Base-by-base conservation (phyloP, 225 moss, liverwort and hornwort genomes). In the Bryoerythrophyllum caledonicum region DNA sequence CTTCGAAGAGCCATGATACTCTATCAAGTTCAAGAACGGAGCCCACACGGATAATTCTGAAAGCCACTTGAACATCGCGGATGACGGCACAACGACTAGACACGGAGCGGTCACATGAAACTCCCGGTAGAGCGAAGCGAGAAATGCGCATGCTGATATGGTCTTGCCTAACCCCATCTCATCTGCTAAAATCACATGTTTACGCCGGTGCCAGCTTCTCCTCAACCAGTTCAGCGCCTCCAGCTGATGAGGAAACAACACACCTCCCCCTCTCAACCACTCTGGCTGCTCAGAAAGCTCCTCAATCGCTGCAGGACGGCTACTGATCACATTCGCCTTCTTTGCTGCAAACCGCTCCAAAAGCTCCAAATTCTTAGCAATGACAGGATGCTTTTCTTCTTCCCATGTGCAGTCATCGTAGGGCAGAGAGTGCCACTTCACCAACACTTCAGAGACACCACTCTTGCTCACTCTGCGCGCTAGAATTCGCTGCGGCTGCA, bases 381-480 rank as follows among this genome's bases (percentile, higher is more conserved):
- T 69, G 10, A 74, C 78, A 56, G 91, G 86, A 75, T 93, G 89
- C 58, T 37, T 78, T 34, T 83, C 79, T 12, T 62, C 76, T 80
- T 99, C 97, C 94, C 97, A 99, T 58, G 93, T 95, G 81, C 97
- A 93, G 51, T 89, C 97, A 67, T 99, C 94, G 56, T 99, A 95
- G 43, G 90, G 73, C 65, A 86, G 68, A 54, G 88, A 80, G 20
- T 75, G 78, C 97, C 97, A 99, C 82, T 95, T 99, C 64, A 95
- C 93, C 44, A 94, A 76, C 4, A 95, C 88, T 77, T 93, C 93
- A 19, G 73, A 56, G 34, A 59, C 40, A 62, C 85, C 83, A 27
- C 79, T 77, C 40, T 81, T 81, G 27, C 83, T 65, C 37, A 49
- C 23, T 80, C 87, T 86, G 65, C 85, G 85, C 17, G 82, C 84